These are phyloP conservation scores for Mitragyna speciosa DNA, from an alignment of 257 asterid genomes.

Conservation along the genomic window DNA sequence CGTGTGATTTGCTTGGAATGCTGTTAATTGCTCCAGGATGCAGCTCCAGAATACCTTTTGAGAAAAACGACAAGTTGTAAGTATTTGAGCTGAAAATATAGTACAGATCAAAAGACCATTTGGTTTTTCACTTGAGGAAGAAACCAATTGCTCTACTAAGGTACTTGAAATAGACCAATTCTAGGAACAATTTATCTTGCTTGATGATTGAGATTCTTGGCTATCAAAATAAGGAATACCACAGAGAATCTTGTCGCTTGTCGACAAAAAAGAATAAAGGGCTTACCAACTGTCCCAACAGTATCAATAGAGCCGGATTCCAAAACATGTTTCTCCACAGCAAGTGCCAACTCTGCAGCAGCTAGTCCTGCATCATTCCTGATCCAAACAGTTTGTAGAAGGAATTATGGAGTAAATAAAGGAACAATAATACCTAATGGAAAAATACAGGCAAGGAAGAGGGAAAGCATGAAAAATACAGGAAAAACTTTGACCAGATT, in stretches of 20 bases:
- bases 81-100: background rate
- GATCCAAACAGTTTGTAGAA: conserved; percentile 29
- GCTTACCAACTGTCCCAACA: conserved; percentile 92
- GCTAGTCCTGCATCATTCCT: conserved; percentile 97
- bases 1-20: conserved; percentile 91
- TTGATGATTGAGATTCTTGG: background rate
- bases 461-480: background rate
- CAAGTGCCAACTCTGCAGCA: conserved; percentile 92
- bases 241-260: background rate
- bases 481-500: background rate
- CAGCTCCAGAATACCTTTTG: conserved; percentile 76
- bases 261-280: background rate
- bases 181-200: background rate
- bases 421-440: background rate
- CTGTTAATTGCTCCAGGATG: conserved; percentile 99
- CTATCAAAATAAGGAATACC: background rate
- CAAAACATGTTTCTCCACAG: conserved; percentile 86
- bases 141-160: background rate
- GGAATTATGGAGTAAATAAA: conserved; percentile 6
- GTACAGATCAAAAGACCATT: background rate
- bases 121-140: background rate
- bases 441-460: background rate
- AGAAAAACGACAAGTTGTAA: background rate
- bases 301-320: conserved; percentile 91
- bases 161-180: background rate